Conservation (phyloP, 495 filamentous ascomycete genomes). For the Penicillium verhagenii region DNA sequence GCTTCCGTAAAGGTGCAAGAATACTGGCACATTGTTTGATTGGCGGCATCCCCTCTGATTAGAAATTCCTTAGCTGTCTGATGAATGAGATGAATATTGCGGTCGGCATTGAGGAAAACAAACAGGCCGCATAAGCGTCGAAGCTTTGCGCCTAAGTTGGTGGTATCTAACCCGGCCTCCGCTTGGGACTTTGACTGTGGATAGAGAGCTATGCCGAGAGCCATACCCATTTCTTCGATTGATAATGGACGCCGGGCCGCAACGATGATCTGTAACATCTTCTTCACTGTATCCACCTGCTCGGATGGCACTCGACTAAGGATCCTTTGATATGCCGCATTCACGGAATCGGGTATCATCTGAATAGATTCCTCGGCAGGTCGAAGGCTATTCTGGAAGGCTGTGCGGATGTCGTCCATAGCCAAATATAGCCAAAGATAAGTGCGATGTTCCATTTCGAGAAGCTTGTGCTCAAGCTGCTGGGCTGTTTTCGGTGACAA, state of each 20-base stretch:
- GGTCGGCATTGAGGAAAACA: constrained; percentile 36
- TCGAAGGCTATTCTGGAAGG: constrained; percentile 18
- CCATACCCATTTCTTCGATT: constrained; percentile 38
- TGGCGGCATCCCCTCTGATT: constrained; percentile 1
- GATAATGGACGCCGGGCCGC: constrained; percentile 34
- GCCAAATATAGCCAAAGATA: constrained; percentile 37
- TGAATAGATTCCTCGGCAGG: constrained; percentile 14
- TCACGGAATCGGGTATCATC: constrained; percentile 20
- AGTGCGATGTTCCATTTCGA: constrained; percentile 31
- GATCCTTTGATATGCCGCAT: constrained; percentile 29
- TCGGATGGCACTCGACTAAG: constrained; percentile 18
- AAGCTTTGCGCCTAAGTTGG: constrained; percentile 19
- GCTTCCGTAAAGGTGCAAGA: constrained; percentile 11
- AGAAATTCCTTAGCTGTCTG: constrained; percentile 36
- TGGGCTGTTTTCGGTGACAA: constrained; percentile 8
- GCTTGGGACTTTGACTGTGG: constrained; percentile 13
- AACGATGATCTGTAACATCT: constrained; percentile 37
- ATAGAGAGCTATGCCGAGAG: constrained; percentile 26
- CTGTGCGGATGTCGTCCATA: constrained; percentile 20
- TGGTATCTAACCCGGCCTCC: constrained; percentile 24
- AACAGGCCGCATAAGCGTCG: constrained; percentile 40
- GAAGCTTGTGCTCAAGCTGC: constrained; percentile 18
- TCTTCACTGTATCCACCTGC: constrained; percentile 14
- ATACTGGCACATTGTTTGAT: constrained; percentile 5
- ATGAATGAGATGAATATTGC: constrained; percentile 36